Percentiles rank a stretch among this genome's conserved stretches.
Evolutionary conservation across 148 eudicot genomes (phyloP).

Genomic region (Limonium bicolor): DNA sequence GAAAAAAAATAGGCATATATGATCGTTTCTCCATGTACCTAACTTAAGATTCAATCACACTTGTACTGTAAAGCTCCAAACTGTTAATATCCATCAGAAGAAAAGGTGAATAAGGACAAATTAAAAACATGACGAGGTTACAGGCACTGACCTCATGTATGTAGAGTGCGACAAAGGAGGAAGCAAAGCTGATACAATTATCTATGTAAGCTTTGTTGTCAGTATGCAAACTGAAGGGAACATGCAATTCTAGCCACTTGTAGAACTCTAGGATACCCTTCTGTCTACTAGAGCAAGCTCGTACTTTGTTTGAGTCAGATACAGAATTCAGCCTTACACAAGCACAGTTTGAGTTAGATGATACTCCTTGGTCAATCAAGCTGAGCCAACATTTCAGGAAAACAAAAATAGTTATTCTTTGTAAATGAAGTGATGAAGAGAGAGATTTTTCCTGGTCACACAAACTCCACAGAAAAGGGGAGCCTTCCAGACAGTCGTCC

Average conservation of each 20-base stretch:
- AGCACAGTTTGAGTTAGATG: constrained; percentile 14
- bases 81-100: constrained; percentile 1
- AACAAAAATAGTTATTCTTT: constrained; percentile 54
- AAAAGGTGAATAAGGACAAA: not conserved
- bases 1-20: no score
- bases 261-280: constrained; percentile 40
- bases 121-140: not conserved
- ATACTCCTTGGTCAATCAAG: constrained; percentile 24
- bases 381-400: constrained; percentile 52
- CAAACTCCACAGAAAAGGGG: constrained; percentile 40
- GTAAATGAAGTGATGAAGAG: constrained; percentile 39
- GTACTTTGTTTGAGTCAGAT: constrained; percentile 10
- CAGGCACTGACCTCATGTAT: constrained; percentile 91
- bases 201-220: constrained; percentile 17
- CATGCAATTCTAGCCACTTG: constrained; percentile 49
- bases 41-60: no score
- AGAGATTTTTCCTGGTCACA: constrained; percentile 9
- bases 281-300: constrained; percentile 16
- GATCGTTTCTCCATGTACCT: no score
- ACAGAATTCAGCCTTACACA: constrained; percentile 15
- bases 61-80: no score
- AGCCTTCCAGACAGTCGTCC: constrained; percentile 44
- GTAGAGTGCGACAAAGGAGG: constrained; percentile 53
- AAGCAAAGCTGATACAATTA: constrained; percentile 37
- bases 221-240: constrained; percentile 17